These are phyloP conservation scores for Hysterium pulicare DNA, from an alignment of 2,329 filamentous ascomycete species.

Conservation along the genomic window DNA sequence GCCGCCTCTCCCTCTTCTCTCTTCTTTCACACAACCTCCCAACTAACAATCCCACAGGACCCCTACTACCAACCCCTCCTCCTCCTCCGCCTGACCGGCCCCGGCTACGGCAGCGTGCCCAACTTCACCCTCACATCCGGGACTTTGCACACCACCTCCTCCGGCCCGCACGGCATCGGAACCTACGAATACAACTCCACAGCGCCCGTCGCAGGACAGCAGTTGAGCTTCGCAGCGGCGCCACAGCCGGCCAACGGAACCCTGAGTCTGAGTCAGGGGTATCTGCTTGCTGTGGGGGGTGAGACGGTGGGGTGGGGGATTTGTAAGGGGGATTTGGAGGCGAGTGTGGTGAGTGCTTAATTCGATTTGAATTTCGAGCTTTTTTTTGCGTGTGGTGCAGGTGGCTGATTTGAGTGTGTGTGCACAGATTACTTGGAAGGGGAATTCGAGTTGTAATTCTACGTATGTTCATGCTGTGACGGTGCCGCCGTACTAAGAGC, in stretches of 20 bases:
- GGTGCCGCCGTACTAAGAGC: conserved; percentile 35
- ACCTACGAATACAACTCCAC: conserved; percentile 32
- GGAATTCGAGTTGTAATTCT: conserved; percentile 29
- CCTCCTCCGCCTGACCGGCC: conserved; percentile 36
- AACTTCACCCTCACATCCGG: conserved; percentile 36
- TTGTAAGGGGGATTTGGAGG: conserved; percentile 30
- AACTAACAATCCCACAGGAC: conserved; percentile 15
- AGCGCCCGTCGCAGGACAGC: conserved; percentile 17
- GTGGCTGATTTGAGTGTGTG: not conserved
- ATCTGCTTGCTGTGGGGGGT: conserved; percentile 36
- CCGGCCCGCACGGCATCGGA: conserved; percentile 24
- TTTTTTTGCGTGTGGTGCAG: not conserved
- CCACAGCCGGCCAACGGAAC: conserved; percentile 29
- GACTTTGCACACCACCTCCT: conserved; percentile 28
- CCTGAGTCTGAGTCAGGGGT: conserved; percentile 33
- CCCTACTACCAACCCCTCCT: conserved; percentile 32
- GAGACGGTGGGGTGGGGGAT: conserved; percentile 38
- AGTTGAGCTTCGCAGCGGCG: conserved; percentile 33
- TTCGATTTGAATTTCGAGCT: no score
- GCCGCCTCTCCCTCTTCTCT: not conserved
- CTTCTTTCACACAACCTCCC: not conserved
- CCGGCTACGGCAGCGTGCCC: conserved; percentile 39
- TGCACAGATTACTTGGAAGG: conserved; percentile 36
- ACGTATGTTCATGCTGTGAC: conserved; percentile 40
- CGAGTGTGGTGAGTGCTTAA: conserved; percentile 31